Base-by-base conservation (phyloP, 768 basidiomycete species). In the Xerocomellus chrysenteron region DNA sequence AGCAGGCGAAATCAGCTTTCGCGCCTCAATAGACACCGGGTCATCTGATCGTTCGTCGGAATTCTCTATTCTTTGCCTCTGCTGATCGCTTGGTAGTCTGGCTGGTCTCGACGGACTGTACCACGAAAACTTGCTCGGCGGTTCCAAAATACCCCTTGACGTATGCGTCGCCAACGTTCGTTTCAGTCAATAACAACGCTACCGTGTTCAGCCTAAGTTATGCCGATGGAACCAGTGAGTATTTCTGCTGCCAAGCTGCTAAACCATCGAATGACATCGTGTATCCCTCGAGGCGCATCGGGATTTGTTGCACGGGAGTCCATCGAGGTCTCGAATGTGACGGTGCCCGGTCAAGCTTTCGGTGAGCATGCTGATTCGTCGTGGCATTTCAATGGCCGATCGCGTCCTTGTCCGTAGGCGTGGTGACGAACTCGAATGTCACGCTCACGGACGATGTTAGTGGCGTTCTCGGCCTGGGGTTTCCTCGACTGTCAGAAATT, bases 401-500 rank as follows among this genome's bases (percentile, higher is more conserved):
- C 36, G n/a, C 36, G 10, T 14, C 55, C 44, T 16, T 16, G 24
- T 37, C 16, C 14, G 21, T 43, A 91, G 88, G 82, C 17, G 64
- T 91, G 47, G 77, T 86, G 40, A 83, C 82, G 2, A 68, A 78
- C 40, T 83, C 83, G 21, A 88, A 87, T 64, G 78, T 91, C 35
- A 78, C 82, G 16, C 72, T 92, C 58, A 72, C 74, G 11, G 83
- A 88, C 63, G 68, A 86, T 47, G 75, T 84, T 9, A 92, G 88
- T 55, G 90, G 90, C 3, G 71, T 92, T 37, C 65, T 92, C 21
- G 90, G 90, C 21, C 74, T 92, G 30, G 89, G 90, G 1, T 92
- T 92, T 69, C 78, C 88, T 28, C 80, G 89, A 21, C 75, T 91
- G 36, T 91, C 90, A 2, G 75, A 78, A 13, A 84, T 92, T 28